Base-by-base conservation (phyloP, 108 stramenopile genomes). In the Seminavis robusta region DNA sequence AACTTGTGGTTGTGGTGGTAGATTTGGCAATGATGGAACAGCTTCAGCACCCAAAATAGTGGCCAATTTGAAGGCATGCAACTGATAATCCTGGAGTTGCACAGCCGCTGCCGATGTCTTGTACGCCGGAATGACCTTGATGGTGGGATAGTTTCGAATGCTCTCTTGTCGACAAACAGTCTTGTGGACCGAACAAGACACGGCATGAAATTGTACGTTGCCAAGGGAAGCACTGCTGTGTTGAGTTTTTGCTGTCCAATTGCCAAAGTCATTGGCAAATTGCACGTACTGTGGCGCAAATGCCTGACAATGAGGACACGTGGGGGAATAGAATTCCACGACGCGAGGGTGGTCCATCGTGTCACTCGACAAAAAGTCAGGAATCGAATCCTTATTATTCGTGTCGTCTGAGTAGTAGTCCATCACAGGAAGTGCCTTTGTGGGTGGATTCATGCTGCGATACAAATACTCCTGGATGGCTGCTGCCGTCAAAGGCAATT, bases 271-370 rank as follows among this genome's bases (percentile, higher is more conserved):
- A 34, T 57, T 73, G 30, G 78, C 74, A 29, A 80, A 41, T 36
- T 71, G 65, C 36, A 82, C 77, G 53, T 82, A 88, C 33, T 71
- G 65, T 23, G 77, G 61, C 54, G 74, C 75, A 51, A 82, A 88
- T 39, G 61, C 45, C 59, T 70, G 64, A 55, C 81, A 87, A 48
- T 76, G 75, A n/a, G 72, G 75, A 40, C 82, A 76, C 72, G n/a
- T n/a, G n/a, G n/a, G n/a, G 4, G 77, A 71, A 56, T 79, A 79
- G 69, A 79, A 79, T 33, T 79, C 77, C 19, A 79, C 67, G 30
- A 79, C 44, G 5, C 76, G 65, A 47, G 38, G 6, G 5, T 39
- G 46, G 0, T 5, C 4, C 27, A 33, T 27, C 13, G 29, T 42
- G 9, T 56, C 33, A 23, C 57, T 41, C 36, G 23, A 49, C 15